phyloP scores from a whole-genome alignment of 2,329 filamentous ascomycete species.

The Escovopsis sp. region DNA sequence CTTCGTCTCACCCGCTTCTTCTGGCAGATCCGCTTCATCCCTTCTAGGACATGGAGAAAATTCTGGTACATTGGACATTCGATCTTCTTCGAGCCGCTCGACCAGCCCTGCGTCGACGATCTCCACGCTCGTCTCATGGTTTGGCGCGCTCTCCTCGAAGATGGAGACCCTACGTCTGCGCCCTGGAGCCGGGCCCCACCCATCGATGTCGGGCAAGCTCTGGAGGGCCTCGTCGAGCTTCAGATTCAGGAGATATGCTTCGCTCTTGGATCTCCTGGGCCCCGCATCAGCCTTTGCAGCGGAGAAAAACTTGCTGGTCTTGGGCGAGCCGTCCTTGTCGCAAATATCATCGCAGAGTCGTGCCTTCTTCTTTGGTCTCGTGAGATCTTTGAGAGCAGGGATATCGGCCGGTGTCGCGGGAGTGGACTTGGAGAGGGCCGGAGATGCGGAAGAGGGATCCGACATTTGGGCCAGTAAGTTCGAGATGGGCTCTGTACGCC shows the following conservation, averaged over 20 bases:
- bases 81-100: too few species aligned
- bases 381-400: slow-evolving; percentile 10
- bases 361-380: slow-evolving; percentile 39
- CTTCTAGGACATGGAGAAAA: too few species aligned
- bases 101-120: too few species aligned
- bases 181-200: slow-evolving; percentile 25
- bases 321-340: slow-evolving; percentile 17
- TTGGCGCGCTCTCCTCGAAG: slow-evolving; percentile 31
- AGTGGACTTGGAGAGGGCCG: slow-evolving; percentile 6
- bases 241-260: slow-evolving; percentile 35
- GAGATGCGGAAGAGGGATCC: slow-evolving; percentile 8
- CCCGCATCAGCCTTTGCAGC: slow-evolving; percentile 11
- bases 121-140: slow-evolving; percentile 9
- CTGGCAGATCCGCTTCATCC: too few species aligned
- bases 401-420: slow-evolving; percentile 5
- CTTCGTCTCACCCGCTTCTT: not conserved
- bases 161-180: slow-evolving; percentile 24
- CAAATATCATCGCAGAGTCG: slow-evolving; percentile 33
- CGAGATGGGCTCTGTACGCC: slow-evolving; percentile 36
- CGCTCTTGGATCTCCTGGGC: slow-evolving; percentile 18
- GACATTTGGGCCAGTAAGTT: slow-evolving; percentile 23
- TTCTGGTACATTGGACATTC: too few species aligned
- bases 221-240: slow-evolving; percentile 39
- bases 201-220: slow-evolving; percentile 35
- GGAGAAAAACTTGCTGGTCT: slow-evolving; percentile 41